Evolutionary conservation across 2,329 filamentous ascomycete genomes (phyloP), one percentile per base, ranked within the genome.

Genomic region (Colletotrichum chrysophilum): DNA sequence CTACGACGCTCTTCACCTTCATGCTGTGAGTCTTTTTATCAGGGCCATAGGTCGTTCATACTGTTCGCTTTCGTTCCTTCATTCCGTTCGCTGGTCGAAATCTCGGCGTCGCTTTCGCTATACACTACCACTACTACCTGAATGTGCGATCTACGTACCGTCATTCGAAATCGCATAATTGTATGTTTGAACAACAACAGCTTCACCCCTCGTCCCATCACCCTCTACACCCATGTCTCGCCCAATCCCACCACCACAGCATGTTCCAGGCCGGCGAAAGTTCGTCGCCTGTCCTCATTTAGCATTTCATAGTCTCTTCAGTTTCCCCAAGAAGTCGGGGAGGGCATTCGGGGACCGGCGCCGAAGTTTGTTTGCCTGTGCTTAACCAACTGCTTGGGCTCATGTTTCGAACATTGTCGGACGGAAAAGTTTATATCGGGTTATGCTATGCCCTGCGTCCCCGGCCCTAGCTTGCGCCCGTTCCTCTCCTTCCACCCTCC

Each of bases 11-110:
- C 34, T 76, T 79, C 62, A 79, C 78, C 9, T 79, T 79, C 18
- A 78, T 79, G 76, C 84, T 93, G 92, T 93, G 87, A 91, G 91
- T 92, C 81, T 73, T 80, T 92, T 81, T 74, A 79, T 80, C 74
- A 67, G 77, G 78, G 66, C 70, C 77, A 78, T 77, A 76, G 71
- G 32, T 66, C 78, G 76, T 76, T 79, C 76, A 43, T 66, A 67
- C 7, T 18, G n/a, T 56, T 75, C 73, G 73, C 64, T 64, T 79
- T 79, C 73, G 70, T 74, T 78, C 72, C 73, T 70, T 32, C 77
- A 70, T 75, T 38, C 10, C 24, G 18, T 76, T 71, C 70, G 76
- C 74, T 71, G 76, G 74, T 66, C 70, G 76, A 77, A 74, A 28
- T 48, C 48, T 70, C 26, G 28, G 24, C 69, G 18, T 73, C 69